Evolutionary conservation across 345 rosid genomes (phyloP).

Genomic region (Mercurialis annua): DNA sequence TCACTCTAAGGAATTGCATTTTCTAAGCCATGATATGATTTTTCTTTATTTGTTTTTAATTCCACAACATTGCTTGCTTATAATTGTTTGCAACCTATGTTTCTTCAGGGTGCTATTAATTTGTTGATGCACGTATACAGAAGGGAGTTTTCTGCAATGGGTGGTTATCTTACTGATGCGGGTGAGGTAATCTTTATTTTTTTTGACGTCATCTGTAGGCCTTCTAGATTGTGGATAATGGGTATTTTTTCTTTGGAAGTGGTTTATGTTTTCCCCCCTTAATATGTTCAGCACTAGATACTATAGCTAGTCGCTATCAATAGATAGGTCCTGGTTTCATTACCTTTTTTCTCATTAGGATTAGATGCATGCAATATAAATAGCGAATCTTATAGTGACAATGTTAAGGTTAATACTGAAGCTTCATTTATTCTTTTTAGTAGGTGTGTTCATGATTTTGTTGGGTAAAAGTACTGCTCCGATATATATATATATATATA

Average conservation of each 20-base stretch:
- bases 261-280: neutral
- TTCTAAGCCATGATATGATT: neutral
- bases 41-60: neutral
- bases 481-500: too few relatives aligned
- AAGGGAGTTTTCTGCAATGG: slow-evolving; percentile 85
- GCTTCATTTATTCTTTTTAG: too few relatives aligned
- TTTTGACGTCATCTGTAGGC: neutral
- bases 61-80: neutral
- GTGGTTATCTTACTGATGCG: slow-evolving; percentile 96
- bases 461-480: too few relatives aligned
- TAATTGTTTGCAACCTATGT: neutral
- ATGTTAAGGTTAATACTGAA: too few relatives aligned
- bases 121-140: slow-evolving; percentile 85
- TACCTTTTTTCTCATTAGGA: too few relatives aligned
- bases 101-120: slow-evolving; percentile 86
- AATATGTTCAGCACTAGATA: neutral
- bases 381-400: too few relatives aligned
- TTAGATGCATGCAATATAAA: too few relatives aligned
- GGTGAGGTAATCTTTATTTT: slow-evolving; percentile 73
- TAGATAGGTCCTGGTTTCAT: neutral
- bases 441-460: too few relatives aligned
- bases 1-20: slow-evolving; percentile 6
- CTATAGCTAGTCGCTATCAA: neutral
- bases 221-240: neutral
- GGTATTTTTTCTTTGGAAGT: neutral